These are phyloP conservation scores for Chondrostereum purpureum DNA, from an alignment of 1,284 basidiomycete species.

Conservation along the genomic window DNA sequence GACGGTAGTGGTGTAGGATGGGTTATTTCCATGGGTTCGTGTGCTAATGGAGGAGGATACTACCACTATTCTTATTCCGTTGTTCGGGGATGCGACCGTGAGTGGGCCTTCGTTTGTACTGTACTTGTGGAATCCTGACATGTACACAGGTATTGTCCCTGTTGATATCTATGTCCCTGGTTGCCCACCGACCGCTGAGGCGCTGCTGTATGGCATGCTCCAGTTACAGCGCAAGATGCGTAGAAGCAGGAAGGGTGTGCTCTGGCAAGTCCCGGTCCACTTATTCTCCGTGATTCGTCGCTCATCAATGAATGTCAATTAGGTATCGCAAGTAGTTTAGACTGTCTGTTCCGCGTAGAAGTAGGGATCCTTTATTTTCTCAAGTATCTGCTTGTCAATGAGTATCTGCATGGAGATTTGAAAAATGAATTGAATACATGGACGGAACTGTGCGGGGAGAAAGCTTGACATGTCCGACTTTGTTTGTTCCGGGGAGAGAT, in stretches of 20 bases:
- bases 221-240: slow-evolving; percentile 98
- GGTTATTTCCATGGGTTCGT: slow-evolving; percentile 99
- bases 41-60: slow-evolving; percentile 98
- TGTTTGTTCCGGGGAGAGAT: background rate
- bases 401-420: too few relatives aligned
- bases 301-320: slow-evolving; percentile 13
- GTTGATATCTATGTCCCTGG: slow-evolving; percentile 98
- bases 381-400: too few relatives aligned
- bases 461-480: background rate
- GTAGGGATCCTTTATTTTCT: background rate
- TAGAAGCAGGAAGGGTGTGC: slow-evolving; percentile 79
- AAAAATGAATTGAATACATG: too few relatives aligned
- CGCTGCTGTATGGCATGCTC: slow-evolving; percentile 89
- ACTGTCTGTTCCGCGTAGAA: background rate
- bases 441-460: background rate
- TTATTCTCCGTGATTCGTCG: slow-evolving; percentile 5
- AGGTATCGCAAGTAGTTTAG: slow-evolving; percentile 48
- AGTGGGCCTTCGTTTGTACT: slow-evolving; percentile 23
- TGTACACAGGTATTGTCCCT: slow-evolving; percentile 77
- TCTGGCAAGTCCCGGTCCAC: slow-evolving; percentile 80
- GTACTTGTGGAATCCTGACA: background rate
- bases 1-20: slow-evolving; percentile 54
- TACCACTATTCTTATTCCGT: slow-evolving; percentile 99
- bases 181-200: slow-evolving; percentile 92
- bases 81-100: slow-evolving; percentile 97